phyloP scores from a whole-genome alignment of 2,329 filamentous ascomycete species.

The Alternaria conjuncta region DNA sequence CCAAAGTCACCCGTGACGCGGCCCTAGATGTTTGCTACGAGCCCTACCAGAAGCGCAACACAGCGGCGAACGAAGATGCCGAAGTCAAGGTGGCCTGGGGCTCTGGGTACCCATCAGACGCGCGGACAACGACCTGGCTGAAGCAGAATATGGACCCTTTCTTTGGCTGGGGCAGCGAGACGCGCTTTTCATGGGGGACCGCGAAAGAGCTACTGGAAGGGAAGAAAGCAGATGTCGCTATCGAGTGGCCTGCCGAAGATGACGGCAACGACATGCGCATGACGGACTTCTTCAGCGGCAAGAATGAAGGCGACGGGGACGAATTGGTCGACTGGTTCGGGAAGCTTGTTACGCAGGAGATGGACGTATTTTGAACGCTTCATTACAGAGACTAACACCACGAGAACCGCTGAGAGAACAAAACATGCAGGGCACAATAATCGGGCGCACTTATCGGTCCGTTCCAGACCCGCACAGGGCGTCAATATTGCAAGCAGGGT shows the following conservation, averaged over 20 bases:
- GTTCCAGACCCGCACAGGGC: conserved; percentile 18
- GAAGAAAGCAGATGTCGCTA: conserved; percentile 70
- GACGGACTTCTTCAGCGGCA: conserved; percentile 74
- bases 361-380: conserved; percentile 69
- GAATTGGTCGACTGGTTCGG: conserved; percentile 87
- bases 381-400: neutral
- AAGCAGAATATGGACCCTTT: conserved; percentile 86
- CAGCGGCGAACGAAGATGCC: conserved; percentile 41
- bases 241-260: conserved; percentile 87
- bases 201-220: conserved; percentile 89
- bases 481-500: conserved; percentile 6
- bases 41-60: conserved; percentile 47
- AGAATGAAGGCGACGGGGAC: conserved; percentile 58
- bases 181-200: conserved; percentile 94
- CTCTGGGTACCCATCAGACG: conserved; percentile 91
- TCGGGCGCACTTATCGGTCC: conserved; percentile 13
- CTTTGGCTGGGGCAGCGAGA: conserved; percentile 94
- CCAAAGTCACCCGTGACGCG: conserved; percentile 93
- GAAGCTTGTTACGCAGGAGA: conserved; percentile 69
- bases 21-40: conserved; percentile 81
- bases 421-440: conserved; percentile 11
- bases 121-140: conserved; percentile 80
- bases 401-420: neutral
- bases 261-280: conserved; percentile 70
- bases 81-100: conserved; percentile 70